Evolutionary conservation across 2,329 filamentous ascomycete species (phyloP).

Genomic region (Diaporthe australafricana): DNA sequence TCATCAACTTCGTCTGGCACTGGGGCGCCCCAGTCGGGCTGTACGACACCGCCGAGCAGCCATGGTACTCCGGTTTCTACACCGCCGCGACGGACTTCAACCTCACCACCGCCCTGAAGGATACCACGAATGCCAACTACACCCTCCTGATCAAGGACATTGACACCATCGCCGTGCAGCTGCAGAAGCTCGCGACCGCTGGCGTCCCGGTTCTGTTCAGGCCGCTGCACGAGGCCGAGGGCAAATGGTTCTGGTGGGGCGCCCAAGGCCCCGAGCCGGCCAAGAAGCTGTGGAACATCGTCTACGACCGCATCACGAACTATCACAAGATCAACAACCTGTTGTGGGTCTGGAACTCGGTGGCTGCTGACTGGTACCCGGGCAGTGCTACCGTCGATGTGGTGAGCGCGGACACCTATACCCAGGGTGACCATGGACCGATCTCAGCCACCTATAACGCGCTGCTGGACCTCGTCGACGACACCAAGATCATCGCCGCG

Average conservation of each 20-base stretch:
- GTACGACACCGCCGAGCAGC: slow-evolving; percentile 57
- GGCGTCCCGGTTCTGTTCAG: slow-evolving; percentile 60
- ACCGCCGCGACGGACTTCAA: slow-evolving; percentile 61
- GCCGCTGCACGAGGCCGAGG: slow-evolving; percentile 63
- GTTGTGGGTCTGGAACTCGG: slow-evolving; percentile 63
- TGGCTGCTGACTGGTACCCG: slow-evolving; percentile 59
- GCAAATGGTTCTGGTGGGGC: slow-evolving; percentile 65
- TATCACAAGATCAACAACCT: slow-evolving; percentile 59
- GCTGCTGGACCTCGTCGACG: slow-evolving; percentile 43
- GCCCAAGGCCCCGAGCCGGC: slow-evolving; percentile 57
- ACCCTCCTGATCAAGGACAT: slow-evolving; percentile 59
- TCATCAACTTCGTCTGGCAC: slow-evolving; percentile 61
- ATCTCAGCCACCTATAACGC: slow-evolving; percentile 8
- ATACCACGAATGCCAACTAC: slow-evolving; percentile 58
- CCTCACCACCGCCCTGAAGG: slow-evolving; percentile 53
- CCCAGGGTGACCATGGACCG: slow-evolving; percentile 7
- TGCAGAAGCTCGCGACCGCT: slow-evolving; percentile 55
- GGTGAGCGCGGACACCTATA: slow-evolving; percentile 56
- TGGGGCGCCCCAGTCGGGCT: slow-evolving; percentile 60
- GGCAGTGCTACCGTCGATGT: slow-evolving; percentile 59
- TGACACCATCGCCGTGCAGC: slow-evolving; percentile 59
- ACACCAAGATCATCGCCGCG: slow-evolving; percentile 60
- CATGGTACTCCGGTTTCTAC: slow-evolving; percentile 64
- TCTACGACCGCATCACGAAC: slow-evolving; percentile 58
- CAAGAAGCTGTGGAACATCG: slow-evolving; percentile 56